phyloP scores from a whole-genome alignment of 2,329 filamentous ascomycete species.

The Didymella glomerata region DNA sequence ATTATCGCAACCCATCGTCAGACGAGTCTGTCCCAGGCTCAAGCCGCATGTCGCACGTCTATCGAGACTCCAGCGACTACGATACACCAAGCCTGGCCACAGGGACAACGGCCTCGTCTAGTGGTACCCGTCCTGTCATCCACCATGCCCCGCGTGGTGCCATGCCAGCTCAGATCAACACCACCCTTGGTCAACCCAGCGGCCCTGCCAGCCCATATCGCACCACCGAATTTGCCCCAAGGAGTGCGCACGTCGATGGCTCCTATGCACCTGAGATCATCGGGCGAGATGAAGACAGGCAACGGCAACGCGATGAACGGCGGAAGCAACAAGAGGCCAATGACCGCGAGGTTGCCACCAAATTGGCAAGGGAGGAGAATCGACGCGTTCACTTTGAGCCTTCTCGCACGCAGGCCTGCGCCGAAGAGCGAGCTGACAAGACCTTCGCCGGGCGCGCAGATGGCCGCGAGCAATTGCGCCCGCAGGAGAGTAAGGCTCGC shows the following conservation, averaged over 20 bases:
- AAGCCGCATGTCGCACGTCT: slow-evolving; percentile 41
- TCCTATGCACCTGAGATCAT: slow-evolving; percentile 36
- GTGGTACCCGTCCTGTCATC: slow-evolving; percentile 37
- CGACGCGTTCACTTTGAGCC: slow-evolving; percentile 42
- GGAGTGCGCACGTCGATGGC: slow-evolving; percentile 20
- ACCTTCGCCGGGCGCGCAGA: slow-evolving; percentile 29
- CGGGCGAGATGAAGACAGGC: slow-evolving; percentile 33
- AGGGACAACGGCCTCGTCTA: slow-evolving; percentile 22
- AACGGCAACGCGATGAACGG: slow-evolving; percentile 32
- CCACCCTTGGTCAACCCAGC: slow-evolving; percentile 24
- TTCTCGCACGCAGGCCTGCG: slow-evolving; percentile 34
- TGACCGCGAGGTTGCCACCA: slow-evolving; percentile 30
- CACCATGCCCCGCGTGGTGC: slow-evolving; percentile 31
- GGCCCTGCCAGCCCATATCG: slow-evolving; percentile 32
- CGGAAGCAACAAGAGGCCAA: slow-evolving; percentile 36
- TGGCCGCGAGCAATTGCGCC: slow-evolving; percentile 24
- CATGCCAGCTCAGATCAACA: slow-evolving; percentile 3
- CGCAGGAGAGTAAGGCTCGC: slow-evolving; percentile 16
- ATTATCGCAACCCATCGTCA: slow-evolving; percentile 40
- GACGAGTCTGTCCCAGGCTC: slow-evolving; percentile 40
- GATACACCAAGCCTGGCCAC: slow-evolving; percentile 35
- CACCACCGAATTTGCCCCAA: slow-evolving; percentile 33
- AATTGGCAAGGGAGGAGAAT: slow-evolving; percentile 28
- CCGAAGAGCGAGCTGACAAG: slow-evolving; percentile 32
- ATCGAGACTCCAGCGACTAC: slow-evolving; percentile 42